Evolutionary conservation across 139 green algal species (phyloP).

Genomic region (Microglena sp.): DNA sequence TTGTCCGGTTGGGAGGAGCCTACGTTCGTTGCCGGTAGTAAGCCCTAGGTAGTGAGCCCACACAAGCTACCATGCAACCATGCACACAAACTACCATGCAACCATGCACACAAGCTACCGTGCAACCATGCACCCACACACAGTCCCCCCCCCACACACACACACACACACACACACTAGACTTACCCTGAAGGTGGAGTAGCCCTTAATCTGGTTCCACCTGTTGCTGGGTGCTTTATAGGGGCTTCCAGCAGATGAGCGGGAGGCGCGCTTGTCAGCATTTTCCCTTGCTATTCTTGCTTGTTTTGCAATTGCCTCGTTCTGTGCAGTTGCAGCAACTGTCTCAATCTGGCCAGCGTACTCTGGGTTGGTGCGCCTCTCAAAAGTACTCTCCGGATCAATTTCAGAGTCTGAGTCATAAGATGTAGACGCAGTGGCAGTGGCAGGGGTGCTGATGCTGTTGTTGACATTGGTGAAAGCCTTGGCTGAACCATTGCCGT

Average conservation of each 20-base stretch:
- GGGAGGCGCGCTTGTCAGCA: constrained; percentile 5
- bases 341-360: constrained; percentile 7
- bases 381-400: no score
- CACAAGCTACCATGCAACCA: not conserved
- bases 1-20: no score
- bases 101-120: not conserved
- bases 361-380: not conserved
- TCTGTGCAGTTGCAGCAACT: constrained; percentile 5
- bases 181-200: constrained; percentile 48
- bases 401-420: no score
- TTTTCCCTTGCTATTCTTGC: constrained; percentile 1
- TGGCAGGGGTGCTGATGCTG: no score
- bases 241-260: constrained; percentile 42
- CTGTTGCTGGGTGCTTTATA: constrained; percentile 51
- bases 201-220: constrained; percentile 65
- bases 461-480: not conserved
- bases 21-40: not conserved
- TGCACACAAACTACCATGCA: not conserved
- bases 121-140: not conserved
- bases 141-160: not conserved
- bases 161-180: not conserved
- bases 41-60: not conserved
- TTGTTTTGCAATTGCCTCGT: not conserved
- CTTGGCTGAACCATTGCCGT: not conserved
- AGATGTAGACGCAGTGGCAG: no score